phyloP scores from a whole-genome alignment of 345 rosid species.

The Noccaea caerulescens region DNA sequence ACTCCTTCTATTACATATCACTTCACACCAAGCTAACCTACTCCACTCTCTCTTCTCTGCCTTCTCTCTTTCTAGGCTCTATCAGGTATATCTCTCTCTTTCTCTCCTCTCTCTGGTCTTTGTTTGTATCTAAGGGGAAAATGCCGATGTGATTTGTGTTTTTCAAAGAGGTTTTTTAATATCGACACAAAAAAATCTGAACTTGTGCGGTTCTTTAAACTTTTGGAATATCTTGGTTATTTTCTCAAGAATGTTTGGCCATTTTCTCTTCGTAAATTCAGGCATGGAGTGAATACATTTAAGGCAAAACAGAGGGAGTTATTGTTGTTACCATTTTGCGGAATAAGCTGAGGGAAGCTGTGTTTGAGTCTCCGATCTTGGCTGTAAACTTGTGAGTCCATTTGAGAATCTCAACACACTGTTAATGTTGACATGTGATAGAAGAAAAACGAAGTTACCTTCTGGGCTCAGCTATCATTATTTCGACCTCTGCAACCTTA shows the following conservation, averaged over 20 bases:
- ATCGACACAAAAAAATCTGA: slow-evolving; percentile 9
- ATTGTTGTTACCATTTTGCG: slow-evolving; percentile 64
- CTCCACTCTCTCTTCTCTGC: slow-evolving; percentile 28
- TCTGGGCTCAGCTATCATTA: slow-evolving; percentile 87
- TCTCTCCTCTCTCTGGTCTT: not conserved
- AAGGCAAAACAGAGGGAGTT: not conserved
- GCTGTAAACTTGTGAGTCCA: slow-evolving; percentile 54
- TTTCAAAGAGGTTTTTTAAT: too few species aligned
- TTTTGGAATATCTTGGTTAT: too few species aligned
- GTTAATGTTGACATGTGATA: not conserved
- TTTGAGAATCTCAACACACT: slow-evolving; percentile 5
- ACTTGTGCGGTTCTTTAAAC: slow-evolving; percentile 10
- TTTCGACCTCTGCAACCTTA: slow-evolving; percentile 79
- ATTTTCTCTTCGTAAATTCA: not conserved
- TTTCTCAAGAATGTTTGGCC: not conserved
- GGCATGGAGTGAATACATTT: too few species aligned
- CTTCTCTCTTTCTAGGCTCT: slow-evolving; percentile 16
- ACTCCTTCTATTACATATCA: slow-evolving; percentile 28
- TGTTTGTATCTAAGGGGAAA: not conserved
- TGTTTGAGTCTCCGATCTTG: slow-evolving; percentile 87
- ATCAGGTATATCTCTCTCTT: slow-evolving; percentile 36
- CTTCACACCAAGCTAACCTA: slow-evolving; percentile 34
- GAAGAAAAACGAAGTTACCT: slow-evolving; percentile 54
- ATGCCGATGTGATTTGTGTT: slow-evolving; percentile 21
- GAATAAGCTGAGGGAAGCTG: slow-evolving; percentile 71